Conservation (phyloP, 1,284 basidiomycete species). For the Apiotrichum akiyoshidainum region DNA sequence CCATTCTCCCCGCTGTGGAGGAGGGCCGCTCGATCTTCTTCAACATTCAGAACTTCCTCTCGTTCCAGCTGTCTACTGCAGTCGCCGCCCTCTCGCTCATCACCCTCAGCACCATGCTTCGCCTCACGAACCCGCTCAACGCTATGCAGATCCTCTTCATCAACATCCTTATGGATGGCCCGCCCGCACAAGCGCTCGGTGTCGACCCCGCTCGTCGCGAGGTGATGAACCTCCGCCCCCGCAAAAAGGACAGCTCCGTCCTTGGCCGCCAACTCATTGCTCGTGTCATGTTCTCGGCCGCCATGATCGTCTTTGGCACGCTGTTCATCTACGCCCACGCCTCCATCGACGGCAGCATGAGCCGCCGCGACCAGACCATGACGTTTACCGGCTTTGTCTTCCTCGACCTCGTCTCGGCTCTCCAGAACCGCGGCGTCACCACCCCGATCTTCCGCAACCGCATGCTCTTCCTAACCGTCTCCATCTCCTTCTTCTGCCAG, state of each 20-base stretch:
- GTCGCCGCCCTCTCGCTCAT: slow-evolving; percentile 92
- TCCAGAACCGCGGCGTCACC: slow-evolving; percentile 87
- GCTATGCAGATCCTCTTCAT: slow-evolving; percentile 99
- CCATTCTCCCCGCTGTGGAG: slow-evolving; percentile 88
- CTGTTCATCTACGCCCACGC: slow-evolving; percentile 83
- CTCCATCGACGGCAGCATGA: slow-evolving; percentile 74
- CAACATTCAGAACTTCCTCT: slow-evolving; percentile 96
- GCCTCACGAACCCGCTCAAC: slow-evolving; percentile 87
- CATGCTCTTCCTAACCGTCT: slow-evolving; percentile 85
- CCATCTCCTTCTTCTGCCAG: slow-evolving; percentile 76
- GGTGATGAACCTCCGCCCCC: slow-evolving; percentile 83
- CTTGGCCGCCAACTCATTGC: slow-evolving; percentile 69
- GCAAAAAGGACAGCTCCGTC: slow-evolving; percentile 83
- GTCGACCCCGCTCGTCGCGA: slow-evolving; percentile 92
- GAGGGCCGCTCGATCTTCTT: slow-evolving; percentile 98
- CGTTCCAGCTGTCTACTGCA: slow-evolving; percentile 95
- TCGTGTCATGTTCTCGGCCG: slow-evolving; percentile 83
- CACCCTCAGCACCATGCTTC: slow-evolving; percentile 84
- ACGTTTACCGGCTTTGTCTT: slow-evolving; percentile 97
- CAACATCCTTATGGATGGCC: slow-evolving; percentile 99
- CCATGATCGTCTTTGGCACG: slow-evolving; percentile 84
- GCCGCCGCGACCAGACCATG: slow-evolving; percentile 88
- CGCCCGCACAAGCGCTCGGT: slow-evolving; percentile 90
- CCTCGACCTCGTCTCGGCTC: slow-evolving; percentile 88
- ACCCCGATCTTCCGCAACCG: slow-evolving; percentile 74